Percentiles rank a stretch among this genome's conserved stretches.
Evolutionary conservation across 2,329 filamentous ascomycete species (phyloP).

Genomic region (Pseudogymnoascus pannorum): DNA sequence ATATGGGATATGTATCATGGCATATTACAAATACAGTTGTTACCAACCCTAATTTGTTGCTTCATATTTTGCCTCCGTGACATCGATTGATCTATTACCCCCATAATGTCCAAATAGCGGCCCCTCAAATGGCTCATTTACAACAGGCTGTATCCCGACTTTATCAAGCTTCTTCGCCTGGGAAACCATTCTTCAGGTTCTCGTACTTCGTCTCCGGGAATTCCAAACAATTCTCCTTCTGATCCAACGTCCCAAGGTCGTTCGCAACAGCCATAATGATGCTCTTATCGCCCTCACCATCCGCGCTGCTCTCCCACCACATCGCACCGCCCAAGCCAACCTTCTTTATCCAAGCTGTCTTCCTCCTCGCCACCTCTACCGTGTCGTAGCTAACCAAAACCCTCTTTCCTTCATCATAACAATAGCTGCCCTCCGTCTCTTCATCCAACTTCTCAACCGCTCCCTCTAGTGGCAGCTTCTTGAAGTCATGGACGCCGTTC

Average conservation of each 20-base stretch:
- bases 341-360: constrained; percentile 63
- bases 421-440: constrained; percentile 64
- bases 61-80: not conserved
- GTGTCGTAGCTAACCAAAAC: constrained; percentile 78
- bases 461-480: constrained; percentile 65
- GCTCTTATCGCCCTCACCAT: constrained; percentile 58
- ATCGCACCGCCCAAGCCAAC: constrained; percentile 76
- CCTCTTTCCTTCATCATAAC: constrained; percentile 56
- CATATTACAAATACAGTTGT: constrained; percentile 5
- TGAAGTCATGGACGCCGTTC: constrained; percentile 80
- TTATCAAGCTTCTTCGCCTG: constrained; percentile 34
- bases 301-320: constrained; percentile 92
- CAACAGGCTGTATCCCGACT: not conserved
- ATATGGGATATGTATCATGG: constrained; percentile 2
- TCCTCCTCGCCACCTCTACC: constrained; percentile 55
- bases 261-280: constrained; percentile 61
- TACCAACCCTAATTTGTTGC: constrained; percentile 8
- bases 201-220: constrained; percentile 65
- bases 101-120: not conserved
- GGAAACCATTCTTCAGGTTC: constrained; percentile 55
- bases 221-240: constrained; percentile 49
- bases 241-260: constrained; percentile 44
- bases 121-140: not conserved
- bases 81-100: not conserved
- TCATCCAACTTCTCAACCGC: constrained; percentile 58